These are phyloP conservation scores for Fusarium abutilonis DNA, from an alignment of 2,329 filamentous ascomycete genomes.

Conservation along the genomic window DNA sequence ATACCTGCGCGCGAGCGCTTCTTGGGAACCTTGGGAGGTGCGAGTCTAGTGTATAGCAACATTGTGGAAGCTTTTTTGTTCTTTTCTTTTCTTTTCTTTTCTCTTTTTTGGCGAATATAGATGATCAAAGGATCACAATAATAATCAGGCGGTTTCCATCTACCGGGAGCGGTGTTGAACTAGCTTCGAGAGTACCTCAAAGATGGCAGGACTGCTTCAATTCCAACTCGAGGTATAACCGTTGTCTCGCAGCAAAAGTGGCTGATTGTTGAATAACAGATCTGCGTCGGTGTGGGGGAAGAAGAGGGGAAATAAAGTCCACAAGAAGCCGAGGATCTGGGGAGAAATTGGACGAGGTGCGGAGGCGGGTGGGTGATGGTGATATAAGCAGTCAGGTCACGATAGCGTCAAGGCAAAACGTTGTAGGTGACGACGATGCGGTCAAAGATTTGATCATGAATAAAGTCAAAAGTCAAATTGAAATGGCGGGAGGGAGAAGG, in stretches of 20 bases:
- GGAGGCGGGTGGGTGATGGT: slow-evolving; percentile 22
- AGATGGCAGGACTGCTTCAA: background rate
- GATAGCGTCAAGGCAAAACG: slow-evolving; percentile 3
- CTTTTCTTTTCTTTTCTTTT: too few species aligned
- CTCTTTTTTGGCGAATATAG: slow-evolving; percentile 40
- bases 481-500: slow-evolving; percentile 29
- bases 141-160: slow-evolving; percentile 39
- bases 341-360: slow-evolving; percentile 14
- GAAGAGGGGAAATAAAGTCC: slow-evolving; percentile 24
- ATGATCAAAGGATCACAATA: slow-evolving; percentile 38
- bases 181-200: slow-evolving; percentile 1
- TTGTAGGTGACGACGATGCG: slow-evolving; percentile 17
- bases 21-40: slow-evolving; percentile 67
- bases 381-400: slow-evolving; percentile 17
- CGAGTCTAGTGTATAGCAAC: slow-evolving; percentile 68
- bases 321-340: slow-evolving; percentile 34
- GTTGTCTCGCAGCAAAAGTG: slow-evolving; percentile 1
- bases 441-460: background rate
- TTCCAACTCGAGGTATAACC: background rate
- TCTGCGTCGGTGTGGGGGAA: slow-evolving; percentile 35
- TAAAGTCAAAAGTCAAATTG: slow-evolving; percentile 5
- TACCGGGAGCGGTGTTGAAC: slow-evolving; percentile 15
- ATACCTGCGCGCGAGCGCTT: slow-evolving; percentile 61
- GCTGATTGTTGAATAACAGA: slow-evolving; percentile 23
- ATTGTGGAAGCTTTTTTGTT: slow-evolving; percentile 50